phyloP scores from a whole-genome alignment of 2,329 filamentous ascomycete species.

The Calonectria naviculata region DNA sequence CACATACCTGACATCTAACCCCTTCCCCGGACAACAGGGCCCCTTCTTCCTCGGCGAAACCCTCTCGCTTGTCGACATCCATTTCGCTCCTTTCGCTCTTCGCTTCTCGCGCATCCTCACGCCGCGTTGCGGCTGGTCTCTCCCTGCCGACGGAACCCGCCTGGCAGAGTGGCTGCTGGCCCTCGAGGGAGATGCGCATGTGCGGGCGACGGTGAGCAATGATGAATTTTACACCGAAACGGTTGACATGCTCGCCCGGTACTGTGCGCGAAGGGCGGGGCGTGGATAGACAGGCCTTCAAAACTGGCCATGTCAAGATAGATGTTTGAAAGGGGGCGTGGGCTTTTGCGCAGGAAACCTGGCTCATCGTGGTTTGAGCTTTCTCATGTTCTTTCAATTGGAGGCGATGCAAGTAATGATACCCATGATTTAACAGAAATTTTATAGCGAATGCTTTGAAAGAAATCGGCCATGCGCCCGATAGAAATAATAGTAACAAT shows the following conservation, averaged over 20 bases:
- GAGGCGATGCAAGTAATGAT: neutral
- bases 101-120: slow-evolving; percentile 74
- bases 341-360: neutral
- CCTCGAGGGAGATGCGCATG: slow-evolving; percentile 71
- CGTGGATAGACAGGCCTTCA: neutral
- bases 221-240: slow-evolving; percentile 66
- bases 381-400: neutral
- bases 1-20: neutral
- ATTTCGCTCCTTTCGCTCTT: slow-evolving; percentile 80
- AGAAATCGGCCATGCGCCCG: neutral
- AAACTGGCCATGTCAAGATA: neutral
- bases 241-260: slow-evolving; percentile 61
- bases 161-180: slow-evolving; percentile 79
- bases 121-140: slow-evolving; percentile 74
- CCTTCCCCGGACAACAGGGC: slow-evolving; percentile 52
- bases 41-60: slow-evolving; percentile 74
- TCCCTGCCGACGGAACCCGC: slow-evolving; percentile 69
- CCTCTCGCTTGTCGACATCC: slow-evolving; percentile 75
- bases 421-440: neutral
- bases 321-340: neutral
- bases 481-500: neutral
- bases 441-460: neutral
- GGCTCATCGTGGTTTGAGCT: neutral
- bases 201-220: slow-evolving; percentile 75
- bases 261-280: neutral